A percentile compares a stretch with the other conserved stretches of the same genome.
Conservation (phyloP, 108 stramenopile genomes). For the Pelagomonas calceolata region DNA sequence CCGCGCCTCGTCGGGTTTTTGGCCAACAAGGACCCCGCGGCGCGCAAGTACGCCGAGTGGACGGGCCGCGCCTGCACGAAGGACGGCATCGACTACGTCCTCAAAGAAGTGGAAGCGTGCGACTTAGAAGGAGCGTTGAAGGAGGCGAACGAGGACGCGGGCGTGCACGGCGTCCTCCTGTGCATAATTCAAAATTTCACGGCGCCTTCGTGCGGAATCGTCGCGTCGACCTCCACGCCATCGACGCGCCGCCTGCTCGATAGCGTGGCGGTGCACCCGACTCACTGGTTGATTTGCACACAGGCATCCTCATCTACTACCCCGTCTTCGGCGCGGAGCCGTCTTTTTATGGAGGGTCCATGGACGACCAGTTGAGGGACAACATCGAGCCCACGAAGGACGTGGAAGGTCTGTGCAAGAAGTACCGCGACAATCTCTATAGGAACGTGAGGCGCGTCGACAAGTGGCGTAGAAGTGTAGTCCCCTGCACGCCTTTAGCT, state of each 20-base stretch:
- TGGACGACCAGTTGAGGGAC: conserved; percentile 94
- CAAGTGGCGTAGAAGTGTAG: conserved; percentile 64
- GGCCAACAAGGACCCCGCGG: conserved; percentile 80
- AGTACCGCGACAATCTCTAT: conserved; percentile 82
- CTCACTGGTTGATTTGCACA: too few species aligned
- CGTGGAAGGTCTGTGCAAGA: conserved; percentile 88
- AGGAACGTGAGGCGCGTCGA: conserved; percentile 78
- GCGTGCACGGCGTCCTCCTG: conserved; percentile 87
- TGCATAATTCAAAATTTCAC: too few species aligned
- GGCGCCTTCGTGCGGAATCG: too few species aligned
- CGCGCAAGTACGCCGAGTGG: conserved; percentile 87
- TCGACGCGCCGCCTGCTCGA: too few species aligned
- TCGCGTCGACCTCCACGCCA: too few species aligned
- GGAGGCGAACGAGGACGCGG: conserved; percentile 81
- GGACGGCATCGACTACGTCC: conserved; percentile 86
- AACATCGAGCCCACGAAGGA: conserved; percentile 75
- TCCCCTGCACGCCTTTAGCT: conserved; percentile 86
- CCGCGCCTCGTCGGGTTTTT: conserved; percentile 85
- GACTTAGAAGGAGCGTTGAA: conserved; percentile 74
- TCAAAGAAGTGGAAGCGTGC: conserved; percentile 61
- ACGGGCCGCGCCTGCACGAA: conserved; percentile 55
- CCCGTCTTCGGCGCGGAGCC: conserved; percentile 89
- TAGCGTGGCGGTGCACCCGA: too few species aligned
- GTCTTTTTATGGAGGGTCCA: conserved; percentile 76
- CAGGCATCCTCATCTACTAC: conserved; percentile 96